phyloP scores from a whole-genome alignment of 2,329 filamentous ascomycete genomes.

The Pseudofabraea citricarpa region DNA sequence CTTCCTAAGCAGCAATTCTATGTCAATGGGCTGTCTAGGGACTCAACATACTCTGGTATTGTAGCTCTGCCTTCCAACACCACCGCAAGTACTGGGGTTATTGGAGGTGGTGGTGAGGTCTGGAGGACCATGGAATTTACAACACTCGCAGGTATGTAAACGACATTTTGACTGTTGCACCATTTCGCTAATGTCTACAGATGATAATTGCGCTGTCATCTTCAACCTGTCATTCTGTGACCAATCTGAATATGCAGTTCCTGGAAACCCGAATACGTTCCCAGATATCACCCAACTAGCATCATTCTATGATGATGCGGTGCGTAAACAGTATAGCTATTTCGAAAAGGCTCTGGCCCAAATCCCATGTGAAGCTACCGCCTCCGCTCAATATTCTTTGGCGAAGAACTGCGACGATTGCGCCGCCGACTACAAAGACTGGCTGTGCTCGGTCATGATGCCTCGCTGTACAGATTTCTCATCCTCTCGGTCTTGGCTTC shows the following conservation, averaged over 20 bases:
- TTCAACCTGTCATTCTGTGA: slow-evolving; percentile 86
- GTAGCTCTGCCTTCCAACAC: slow-evolving; percentile 60
- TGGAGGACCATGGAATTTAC: slow-evolving; percentile 68
- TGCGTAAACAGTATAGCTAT: slow-evolving; percentile 62
- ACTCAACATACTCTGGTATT: slow-evolving; percentile 67
- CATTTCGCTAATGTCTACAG: slow-evolving; percentile 32
- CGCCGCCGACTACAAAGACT: slow-evolving; percentile 76
- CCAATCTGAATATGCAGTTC: slow-evolving; percentile 86
- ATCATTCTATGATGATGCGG: slow-evolving; percentile 73
- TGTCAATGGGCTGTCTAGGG: slow-evolving; percentile 67
- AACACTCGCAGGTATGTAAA: slow-evolving; percentile 66
- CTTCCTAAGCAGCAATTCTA: slow-evolving; percentile 87
- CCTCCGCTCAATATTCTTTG: slow-evolving; percentile 75
- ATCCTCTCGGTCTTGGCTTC: slow-evolving; percentile 41
- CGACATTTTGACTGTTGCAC: background rate
- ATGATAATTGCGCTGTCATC: slow-evolving; percentile 79
- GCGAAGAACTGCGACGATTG: slow-evolving; percentile 74
- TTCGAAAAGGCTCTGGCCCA: slow-evolving; percentile 82
- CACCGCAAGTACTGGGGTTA: slow-evolving; percentile 44
- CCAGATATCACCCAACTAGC: slow-evolving; percentile 58
- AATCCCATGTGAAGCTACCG: slow-evolving; percentile 74
- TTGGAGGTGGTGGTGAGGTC: slow-evolving; percentile 71
- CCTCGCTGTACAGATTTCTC: slow-evolving; percentile 87
- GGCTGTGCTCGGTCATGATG: slow-evolving; percentile 91
- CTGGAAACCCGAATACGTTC: slow-evolving; percentile 65